Evolutionary conservation across 306 rosid species (phyloP), one percentile per base, ranked within the genome.

Genomic region (Mucuna pruriens): DNA sequence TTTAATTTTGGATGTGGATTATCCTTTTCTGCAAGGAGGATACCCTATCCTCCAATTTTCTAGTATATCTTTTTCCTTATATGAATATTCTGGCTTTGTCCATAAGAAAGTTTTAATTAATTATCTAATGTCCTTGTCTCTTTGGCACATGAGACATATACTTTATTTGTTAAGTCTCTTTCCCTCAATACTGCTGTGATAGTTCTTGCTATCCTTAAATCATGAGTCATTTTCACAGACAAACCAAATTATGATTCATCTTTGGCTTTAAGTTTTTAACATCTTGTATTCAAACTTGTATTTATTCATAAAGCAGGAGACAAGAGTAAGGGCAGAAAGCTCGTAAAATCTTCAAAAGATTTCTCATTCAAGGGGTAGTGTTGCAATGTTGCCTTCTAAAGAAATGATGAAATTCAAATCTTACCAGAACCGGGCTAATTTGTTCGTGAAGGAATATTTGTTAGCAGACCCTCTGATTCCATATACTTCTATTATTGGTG

Each of bases 361-460:
- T 51, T 88, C 44, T 54, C 49, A 70, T 76, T 62, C 62, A 46
- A 68, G 78, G 76, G 80, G 72, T 42, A 25, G 72, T 79, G 88
- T 83, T 78, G 9, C 84, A 72, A 89, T 84, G 88, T 64, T 44
- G 84, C 84, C 64, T 84, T 87, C 93, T 74, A 86, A 83, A 82
- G 92, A 82, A 77, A 90, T 89, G 58, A 89, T 91, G 97, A 89
- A 80, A 71, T 84, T 93, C 74, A 84, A 88, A 83, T 88, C 89
- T 40, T 92, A 89, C 79, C 92, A 91, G 77, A 85, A 82, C 82
- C 97, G 85, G 89, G 97, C 97, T 19, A 95, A 85, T 78, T 69
- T 78, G 75, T 83, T 95, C 26, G 90, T 91, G 7, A 88, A 85
- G 92, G 88, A 93, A 61, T 90, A 83, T 87, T 55, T 87, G 55